phyloP scores from a whole-genome alignment of 495 filamentous ascomycete genomes.

The Ramalina intermedia region DNA sequence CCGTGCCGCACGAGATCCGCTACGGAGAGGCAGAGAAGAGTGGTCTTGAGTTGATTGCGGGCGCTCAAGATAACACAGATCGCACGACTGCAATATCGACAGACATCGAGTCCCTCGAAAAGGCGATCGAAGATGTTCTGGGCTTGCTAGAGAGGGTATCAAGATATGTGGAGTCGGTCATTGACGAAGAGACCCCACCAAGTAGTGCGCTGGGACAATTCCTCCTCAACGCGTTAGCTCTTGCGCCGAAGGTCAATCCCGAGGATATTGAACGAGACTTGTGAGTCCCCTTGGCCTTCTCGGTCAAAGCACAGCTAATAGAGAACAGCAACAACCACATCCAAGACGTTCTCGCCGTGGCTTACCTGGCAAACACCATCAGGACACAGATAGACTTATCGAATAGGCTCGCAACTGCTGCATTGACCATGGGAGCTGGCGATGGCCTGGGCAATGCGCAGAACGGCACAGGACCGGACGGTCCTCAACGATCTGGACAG shows the following conservation, averaged over 20 bases:
- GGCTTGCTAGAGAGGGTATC: slow-evolving; percentile 79
- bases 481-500: slow-evolving; percentile 30
- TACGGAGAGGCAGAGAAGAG: slow-evolving; percentile 85
- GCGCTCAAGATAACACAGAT: slow-evolving; percentile 64
- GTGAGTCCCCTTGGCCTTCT: slow-evolving; percentile 29
- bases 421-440: slow-evolving; percentile 48
- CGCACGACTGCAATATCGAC: slow-evolving; percentile 56
- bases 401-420: slow-evolving; percentile 78
- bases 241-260: slow-evolving; percentile 85
- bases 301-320: slow-evolving; percentile 1
- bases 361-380: slow-evolving; percentile 95
- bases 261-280: slow-evolving; percentile 89
- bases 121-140: slow-evolving; percentile 69
- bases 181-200: slow-evolving; percentile 52
- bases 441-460: slow-evolving; percentile 20
- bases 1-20: slow-evolving; percentile 83
- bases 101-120: slow-evolving; percentile 78
- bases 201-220: slow-evolving; percentile 85
- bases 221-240: slow-evolving; percentile 75
- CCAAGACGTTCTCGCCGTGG: slow-evolving; percentile 92
- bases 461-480: slow-evolving; percentile 19
- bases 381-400: slow-evolving; percentile 97
- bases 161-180: slow-evolving; percentile 75
- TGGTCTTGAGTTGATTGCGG: slow-evolving; percentile 72
- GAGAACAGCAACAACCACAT: slow-evolving; percentile 80